Conservation (phyloP, 2,329 filamentous ascomycete species). For the Alternaria gansuensis region DNA sequence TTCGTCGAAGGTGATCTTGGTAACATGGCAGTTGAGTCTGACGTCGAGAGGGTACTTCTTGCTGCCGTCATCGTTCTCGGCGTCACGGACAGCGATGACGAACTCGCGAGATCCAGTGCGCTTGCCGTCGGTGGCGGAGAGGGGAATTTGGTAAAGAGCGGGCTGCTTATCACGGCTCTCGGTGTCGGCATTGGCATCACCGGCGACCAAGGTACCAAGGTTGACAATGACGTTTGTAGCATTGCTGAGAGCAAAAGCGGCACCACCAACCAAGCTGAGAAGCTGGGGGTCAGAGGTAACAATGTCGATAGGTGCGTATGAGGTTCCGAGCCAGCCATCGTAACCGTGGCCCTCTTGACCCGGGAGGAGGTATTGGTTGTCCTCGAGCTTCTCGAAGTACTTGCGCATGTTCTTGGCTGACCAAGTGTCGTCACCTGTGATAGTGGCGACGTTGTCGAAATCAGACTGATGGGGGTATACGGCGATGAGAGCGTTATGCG, state of each 20-base stretch:
- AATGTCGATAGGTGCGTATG: conserved; percentile 61
- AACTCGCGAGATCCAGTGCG: conserved; percentile 67
- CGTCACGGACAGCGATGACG: conserved; percentile 61
- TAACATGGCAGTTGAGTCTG: conserved; percentile 69
- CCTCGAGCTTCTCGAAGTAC: conserved; percentile 66
- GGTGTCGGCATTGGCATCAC: conserved; percentile 63
- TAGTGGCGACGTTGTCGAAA: conserved; percentile 64
- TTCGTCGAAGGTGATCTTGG: conserved; percentile 71
- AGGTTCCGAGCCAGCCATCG: conserved; percentile 65
- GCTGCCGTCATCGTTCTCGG: conserved; percentile 60
- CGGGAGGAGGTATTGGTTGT: conserved; percentile 61
- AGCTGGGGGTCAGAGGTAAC: conserved; percentile 64
- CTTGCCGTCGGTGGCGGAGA: conserved; percentile 59
- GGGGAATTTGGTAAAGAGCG: conserved; percentile 67
- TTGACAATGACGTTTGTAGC: conserved; percentile 47
- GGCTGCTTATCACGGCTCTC: conserved; percentile 57
- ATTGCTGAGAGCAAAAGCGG: conserved; percentile 62
- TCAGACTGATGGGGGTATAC: conserved; percentile 68
- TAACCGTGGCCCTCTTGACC: conserved; percentile 63
- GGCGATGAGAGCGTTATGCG: conserved; percentile 69
- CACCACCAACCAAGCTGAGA: conserved; percentile 61
- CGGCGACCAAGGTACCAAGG: conserved; percentile 52
- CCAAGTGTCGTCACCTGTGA: conserved; percentile 71
- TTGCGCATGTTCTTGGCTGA: conserved; percentile 66
- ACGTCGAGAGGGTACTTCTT: conserved; percentile 67